Conservation (phyloP, 805 yeast genomes). For the Henningerozyma blattae region DNA sequence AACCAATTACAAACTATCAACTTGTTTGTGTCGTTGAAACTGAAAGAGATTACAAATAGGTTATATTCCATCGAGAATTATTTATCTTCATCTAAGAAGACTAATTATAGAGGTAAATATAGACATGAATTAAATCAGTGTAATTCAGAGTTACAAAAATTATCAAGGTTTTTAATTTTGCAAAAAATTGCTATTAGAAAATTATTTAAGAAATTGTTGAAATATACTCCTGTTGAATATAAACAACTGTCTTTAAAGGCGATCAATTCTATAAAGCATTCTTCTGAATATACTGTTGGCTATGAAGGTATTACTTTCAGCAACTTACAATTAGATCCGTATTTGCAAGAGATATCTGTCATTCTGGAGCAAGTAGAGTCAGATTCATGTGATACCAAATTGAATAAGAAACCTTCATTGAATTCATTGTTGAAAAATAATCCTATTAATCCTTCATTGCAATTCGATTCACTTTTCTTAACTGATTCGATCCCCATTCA, state of each 20-base stretch:
- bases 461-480: constrained; percentile 28
- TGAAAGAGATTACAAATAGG: constrained; percentile 20
- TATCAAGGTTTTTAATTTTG: constrained; percentile 43
- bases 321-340: constrained; percentile 36
- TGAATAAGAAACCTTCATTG: neutral
- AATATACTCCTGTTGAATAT: constrained; percentile 9
- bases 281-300: constrained; percentile 11
- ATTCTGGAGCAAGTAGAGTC: constrained; percentile 29
- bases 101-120: too few species aligned
- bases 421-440: neutral
- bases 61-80: constrained; percentile 18
- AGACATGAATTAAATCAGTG: constrained; percentile 13
- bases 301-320: constrained; percentile 36
- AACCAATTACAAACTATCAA: constrained; percentile 19
- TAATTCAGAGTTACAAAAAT: constrained; percentile 33
- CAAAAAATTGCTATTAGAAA: constrained; percentile 53
- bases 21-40: constrained; percentile 17
- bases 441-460: constrained; percentile 6
- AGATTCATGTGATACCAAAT: neutral
- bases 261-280: constrained; percentile 7
- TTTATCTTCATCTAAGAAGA: too few species aligned
- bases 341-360: constrained; percentile 36
- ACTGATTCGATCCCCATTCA: constrained; percentile 26
- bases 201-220: constrained; percentile 40
- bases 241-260: neutral